A percentile compares a stretch with the other conserved stretches of the same genome.
Conservation (phyloP, 768 basidiomycete species). For the Psilocybe cubensis region DNA sequence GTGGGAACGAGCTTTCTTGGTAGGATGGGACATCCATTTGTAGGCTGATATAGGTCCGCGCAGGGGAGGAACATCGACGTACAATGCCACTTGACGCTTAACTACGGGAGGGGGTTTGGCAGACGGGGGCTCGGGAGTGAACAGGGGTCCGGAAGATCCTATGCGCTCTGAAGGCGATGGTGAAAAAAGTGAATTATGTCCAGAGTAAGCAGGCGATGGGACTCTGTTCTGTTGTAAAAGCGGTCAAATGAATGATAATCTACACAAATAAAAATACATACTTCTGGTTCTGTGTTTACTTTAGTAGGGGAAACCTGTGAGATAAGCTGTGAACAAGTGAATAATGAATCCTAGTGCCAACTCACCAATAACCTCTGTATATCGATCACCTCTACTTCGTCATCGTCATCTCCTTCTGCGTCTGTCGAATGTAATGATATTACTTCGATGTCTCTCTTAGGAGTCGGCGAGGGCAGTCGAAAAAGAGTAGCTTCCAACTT, state of each 20-base stretch:
- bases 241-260: not conserved
- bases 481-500: not conserved
- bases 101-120: constrained; percentile 1
- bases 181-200: constrained; percentile 18
- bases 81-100: constrained; percentile 8
- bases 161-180: constrained; percentile 16
- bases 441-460: constrained; percentile 1
- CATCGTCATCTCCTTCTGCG: constrained; percentile 23
- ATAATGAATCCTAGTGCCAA: not conserved
- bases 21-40: not conserved
- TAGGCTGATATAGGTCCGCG: constrained; percentile 19
- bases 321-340: not conserved
- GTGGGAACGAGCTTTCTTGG: constrained; percentile 1
- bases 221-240: not conserved
- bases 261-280: not conserved
- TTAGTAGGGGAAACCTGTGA: not conserved
- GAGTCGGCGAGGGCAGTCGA: not conserved
- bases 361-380: constrained; percentile 22
- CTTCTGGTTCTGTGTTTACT: not conserved
- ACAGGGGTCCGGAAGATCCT: constrained; percentile 15
- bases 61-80: constrained; percentile 29
- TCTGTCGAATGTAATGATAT: constrained; percentile 16
- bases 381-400: constrained; percentile 18
- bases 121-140: constrained; percentile 15
- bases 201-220: not conserved